phyloP scores from a whole-genome alignment of 202 grass and related monocot species.

The Schoenoplectus triqueter region DNA sequence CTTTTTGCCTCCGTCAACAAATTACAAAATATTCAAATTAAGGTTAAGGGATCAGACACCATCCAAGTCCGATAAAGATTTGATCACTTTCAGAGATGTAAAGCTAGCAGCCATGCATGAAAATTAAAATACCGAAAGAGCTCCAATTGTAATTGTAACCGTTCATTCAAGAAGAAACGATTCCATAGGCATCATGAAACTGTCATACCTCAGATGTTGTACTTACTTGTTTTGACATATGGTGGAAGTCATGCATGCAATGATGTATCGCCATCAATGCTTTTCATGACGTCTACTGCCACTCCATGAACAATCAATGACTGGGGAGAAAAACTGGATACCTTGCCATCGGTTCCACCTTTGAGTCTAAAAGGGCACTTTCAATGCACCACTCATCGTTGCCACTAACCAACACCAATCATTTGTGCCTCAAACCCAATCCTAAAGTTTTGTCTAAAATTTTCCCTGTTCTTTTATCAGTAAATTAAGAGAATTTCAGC shows the following conservation, averaged over 20 bases:
- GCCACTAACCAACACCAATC: not conserved
- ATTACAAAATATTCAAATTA: no score
- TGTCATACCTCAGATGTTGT: not conserved
- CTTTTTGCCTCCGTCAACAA: no score
- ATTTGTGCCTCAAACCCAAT: not conserved
- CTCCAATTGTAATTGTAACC: no score
- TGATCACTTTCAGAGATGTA: no score
- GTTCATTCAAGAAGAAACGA: not conserved
- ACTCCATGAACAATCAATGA: constrained; percentile 23
- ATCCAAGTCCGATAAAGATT: no score
- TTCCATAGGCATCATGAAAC: not conserved
- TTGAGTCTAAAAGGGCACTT: not conserved
- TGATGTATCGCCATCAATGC: constrained; percentile 24
- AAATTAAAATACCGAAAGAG: no score
- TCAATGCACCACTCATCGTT: not conserved
- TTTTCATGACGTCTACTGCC: not conserved
- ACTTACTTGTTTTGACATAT: constrained; percentile 4
- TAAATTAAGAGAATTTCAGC: no score
- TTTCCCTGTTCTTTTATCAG: not conserved
- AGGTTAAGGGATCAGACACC: no score
- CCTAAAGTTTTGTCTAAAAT: not conserved
- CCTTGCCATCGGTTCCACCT: not conserved
- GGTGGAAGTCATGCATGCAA: constrained; percentile 24
- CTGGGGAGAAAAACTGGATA: not conserved
- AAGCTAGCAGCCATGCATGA: no score